A percentile compares a stretch with the other conserved stretches of the same genome.
These are phyloP conservation scores for Aspergillus intermedius DNA, from an alignment of 2,329 filamentous ascomycete species.

Conservation along the genomic window DNA sequence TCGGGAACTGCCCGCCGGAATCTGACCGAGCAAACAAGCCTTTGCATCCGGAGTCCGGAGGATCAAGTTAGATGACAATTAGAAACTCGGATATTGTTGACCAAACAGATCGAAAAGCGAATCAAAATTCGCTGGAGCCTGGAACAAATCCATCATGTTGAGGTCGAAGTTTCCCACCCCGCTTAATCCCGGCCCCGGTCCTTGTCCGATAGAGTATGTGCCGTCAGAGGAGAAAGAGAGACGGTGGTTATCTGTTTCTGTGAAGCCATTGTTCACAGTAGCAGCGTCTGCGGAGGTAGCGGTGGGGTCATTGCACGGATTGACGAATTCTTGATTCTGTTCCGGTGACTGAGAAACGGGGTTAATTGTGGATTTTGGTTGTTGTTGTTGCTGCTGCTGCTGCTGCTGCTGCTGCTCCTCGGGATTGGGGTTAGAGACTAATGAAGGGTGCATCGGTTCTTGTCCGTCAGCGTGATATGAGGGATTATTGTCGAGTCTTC, in stretches of 20 bases:
- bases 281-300: background rate
- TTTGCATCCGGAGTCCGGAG: background rate
- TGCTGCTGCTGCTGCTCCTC: background rate
- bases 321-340: too few species aligned
- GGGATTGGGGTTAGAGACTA: background rate
- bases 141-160: slow-evolving; percentile 27
- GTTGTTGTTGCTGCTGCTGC: background rate
- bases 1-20: background rate
- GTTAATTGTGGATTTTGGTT: too few species aligned
- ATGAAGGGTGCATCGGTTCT: background rate
- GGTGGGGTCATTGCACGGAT: background rate
- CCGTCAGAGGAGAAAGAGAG: background rate
- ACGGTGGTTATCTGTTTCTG: background rate
- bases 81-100: slow-evolving; percentile 27
- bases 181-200: background rate
- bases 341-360: too few species aligned
- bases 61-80: background rate
- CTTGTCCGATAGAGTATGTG: background rate
- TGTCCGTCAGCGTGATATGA: background rate
- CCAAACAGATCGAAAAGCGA: slow-evolving; percentile 26
- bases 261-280: background rate
- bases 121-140: slow-evolving; percentile 25
- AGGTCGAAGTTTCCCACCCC: slow-evolving; percentile 20
- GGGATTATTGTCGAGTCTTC: background rate
- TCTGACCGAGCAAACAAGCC: background rate